Evolutionary conservation across 306 rosid species (phyloP).

Genomic region (Dalbergia cultrata): DNA sequence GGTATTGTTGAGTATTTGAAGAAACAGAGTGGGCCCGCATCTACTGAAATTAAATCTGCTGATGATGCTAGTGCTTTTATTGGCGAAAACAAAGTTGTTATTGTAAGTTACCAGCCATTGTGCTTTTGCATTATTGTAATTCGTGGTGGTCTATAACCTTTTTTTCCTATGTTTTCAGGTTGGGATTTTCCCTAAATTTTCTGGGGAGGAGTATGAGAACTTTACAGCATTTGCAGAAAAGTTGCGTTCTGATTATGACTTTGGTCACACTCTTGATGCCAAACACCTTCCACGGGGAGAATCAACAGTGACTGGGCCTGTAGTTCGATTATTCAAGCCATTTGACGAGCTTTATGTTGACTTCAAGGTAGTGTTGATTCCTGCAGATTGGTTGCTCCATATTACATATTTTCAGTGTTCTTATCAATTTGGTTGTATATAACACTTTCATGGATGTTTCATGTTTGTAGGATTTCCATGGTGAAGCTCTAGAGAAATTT

Average conservation of each 20-base stretch:
- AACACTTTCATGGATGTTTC: constrained; percentile 8
- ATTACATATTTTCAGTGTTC: background rate
- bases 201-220: constrained; percentile 84
- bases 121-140: constrained; percentile 12
- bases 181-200: constrained; percentile 79
- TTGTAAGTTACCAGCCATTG: constrained; percentile 61
- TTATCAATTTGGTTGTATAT: constrained; percentile 4
- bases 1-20: constrained; percentile 86
- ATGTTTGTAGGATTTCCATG: constrained; percentile 72
- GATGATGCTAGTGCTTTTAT: constrained; percentile 70
- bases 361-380: constrained; percentile 63
- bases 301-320: constrained; percentile 76
- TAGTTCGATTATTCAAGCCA: constrained; percentile 88
- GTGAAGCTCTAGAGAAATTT: constrained; percentile 76
- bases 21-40: constrained; percentile 90
- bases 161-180: constrained; percentile 59
- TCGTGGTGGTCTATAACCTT: background rate
- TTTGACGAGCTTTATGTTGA: constrained; percentile 91
- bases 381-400: background rate
- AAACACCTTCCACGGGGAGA: constrained; percentile 93
- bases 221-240: constrained; percentile 73
- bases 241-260: constrained; percentile 83
- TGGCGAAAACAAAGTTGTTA: constrained; percentile 67
- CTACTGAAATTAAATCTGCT: constrained; percentile 71
- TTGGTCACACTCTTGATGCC: constrained; percentile 86